phyloP scores from a whole-genome alignment of 495 filamentous ascomycete species.

The Extremus antarcticus region DNA sequence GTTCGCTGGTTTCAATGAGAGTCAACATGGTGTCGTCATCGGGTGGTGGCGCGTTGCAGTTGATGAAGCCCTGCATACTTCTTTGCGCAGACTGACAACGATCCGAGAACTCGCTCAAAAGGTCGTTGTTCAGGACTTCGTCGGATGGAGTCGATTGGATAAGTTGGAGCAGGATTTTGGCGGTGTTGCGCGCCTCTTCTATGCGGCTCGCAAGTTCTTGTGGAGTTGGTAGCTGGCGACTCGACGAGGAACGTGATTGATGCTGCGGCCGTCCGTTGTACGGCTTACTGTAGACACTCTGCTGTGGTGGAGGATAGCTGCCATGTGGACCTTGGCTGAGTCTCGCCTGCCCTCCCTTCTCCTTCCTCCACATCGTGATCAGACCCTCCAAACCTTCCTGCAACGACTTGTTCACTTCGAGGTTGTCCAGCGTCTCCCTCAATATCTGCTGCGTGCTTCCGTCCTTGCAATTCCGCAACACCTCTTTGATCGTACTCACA shows the following conservation, averaged over 20 bases:
- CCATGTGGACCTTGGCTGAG: slow-evolving; percentile 1
- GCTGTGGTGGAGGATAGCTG: neutral
- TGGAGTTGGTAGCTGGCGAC: slow-evolving; percentile 53
- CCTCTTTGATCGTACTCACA: slow-evolving; percentile 58
- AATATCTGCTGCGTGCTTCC: slow-evolving; percentile 71
- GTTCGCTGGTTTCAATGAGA: slow-evolving; percentile 90
- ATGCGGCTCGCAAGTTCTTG: slow-evolving; percentile 75
- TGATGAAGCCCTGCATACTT: slow-evolving; percentile 74
- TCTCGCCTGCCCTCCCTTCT: slow-evolving; percentile 43
- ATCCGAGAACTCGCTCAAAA: slow-evolving; percentile 85
- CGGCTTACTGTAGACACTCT: neutral
- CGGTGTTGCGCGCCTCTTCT: slow-evolving; percentile 80
- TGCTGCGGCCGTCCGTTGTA: slow-evolving; percentile 3
- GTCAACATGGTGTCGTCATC: slow-evolving; percentile 89
- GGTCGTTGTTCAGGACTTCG: slow-evolving; percentile 69
- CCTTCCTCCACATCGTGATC: slow-evolving; percentile 79
- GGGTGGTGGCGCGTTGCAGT: slow-evolving; percentile 60
- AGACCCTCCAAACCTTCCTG: slow-evolving; percentile 61
- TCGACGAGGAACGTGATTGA: neutral
- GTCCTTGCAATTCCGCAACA: slow-evolving; percentile 62
- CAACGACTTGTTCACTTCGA: slow-evolving; percentile 54
- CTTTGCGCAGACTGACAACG: slow-evolving; percentile 70
- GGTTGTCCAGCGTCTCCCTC: slow-evolving; percentile 68
- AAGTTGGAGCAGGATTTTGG: slow-evolving; percentile 81
- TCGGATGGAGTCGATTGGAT: slow-evolving; percentile 66